phyloP scores from a whole-genome alignment of 2,329 filamentous ascomycete genomes.

The Chrysoporthe puriensis region DNA sequence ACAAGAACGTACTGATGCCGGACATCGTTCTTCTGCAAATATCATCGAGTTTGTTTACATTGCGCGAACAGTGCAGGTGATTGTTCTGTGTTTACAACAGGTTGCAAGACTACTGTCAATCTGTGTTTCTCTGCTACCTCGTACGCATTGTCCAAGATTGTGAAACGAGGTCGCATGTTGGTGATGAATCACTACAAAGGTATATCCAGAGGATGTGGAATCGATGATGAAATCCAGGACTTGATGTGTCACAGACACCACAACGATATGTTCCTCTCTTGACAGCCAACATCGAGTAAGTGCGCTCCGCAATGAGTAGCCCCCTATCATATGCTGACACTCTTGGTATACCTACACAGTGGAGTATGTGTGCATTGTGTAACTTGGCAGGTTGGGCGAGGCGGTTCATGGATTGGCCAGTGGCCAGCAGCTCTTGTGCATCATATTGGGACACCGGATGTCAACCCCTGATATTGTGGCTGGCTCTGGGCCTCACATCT shows the following conservation, averaged over 20 bases:
- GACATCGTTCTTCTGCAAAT: slow-evolving; percentile 2
- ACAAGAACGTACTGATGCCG: background rate
- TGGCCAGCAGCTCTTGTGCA: background rate
- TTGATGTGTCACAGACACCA: background rate
- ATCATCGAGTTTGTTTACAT: slow-evolving; percentile 7
- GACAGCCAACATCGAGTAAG: background rate
- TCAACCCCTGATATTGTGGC: background rate
- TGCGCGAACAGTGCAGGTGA: background rate
- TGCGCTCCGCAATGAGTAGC: background rate
- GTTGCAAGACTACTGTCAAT: background rate
- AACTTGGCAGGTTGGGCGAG: background rate
- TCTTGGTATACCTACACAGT: background rate
- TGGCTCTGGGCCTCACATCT: background rate
- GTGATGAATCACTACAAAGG: background rate
- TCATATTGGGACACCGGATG: background rate
- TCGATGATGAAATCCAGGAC: background rate
- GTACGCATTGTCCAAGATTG: background rate
- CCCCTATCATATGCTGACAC: background rate
- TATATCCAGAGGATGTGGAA: background rate
- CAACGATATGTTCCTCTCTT: background rate
- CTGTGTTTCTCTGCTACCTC: background rate
- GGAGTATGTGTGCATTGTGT: background rate
- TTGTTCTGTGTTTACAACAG: background rate
- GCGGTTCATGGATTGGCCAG: background rate
- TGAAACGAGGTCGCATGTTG: background rate